Conservation (phyloP, 2,329 filamentous ascomycete species). For the Pleurostoma richardsiae region DNA sequence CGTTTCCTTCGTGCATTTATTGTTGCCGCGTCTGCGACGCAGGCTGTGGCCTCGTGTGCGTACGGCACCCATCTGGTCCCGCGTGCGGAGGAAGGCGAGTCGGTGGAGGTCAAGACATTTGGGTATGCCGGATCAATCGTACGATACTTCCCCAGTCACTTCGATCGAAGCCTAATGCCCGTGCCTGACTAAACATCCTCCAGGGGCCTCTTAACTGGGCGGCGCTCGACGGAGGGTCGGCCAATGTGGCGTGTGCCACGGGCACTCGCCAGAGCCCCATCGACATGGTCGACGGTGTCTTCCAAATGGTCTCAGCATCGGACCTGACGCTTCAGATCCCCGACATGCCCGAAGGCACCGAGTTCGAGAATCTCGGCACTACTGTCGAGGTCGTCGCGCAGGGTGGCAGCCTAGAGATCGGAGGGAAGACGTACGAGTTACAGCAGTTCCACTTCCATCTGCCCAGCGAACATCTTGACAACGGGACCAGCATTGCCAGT, state of each 20-base stretch:
- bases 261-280: conserved; percentile 55
- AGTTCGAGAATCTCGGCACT: conserved; percentile 53
- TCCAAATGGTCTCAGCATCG: conserved; percentile 22
- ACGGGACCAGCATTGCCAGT: conserved; percentile 38
- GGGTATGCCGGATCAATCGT: conserved; percentile 27
- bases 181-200: not conserved
- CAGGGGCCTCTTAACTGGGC: conserved; percentile 28
- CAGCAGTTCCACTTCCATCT: conserved; percentile 47
- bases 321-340: conserved; percentile 33
- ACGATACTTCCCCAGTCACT: conserved; percentile 1
- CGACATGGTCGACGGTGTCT: conserved; percentile 36
- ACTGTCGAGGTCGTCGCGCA: conserved; percentile 49
- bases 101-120: conserved; percentile 23
- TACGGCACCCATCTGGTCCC: conserved; percentile 18
- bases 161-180: too few relatives aligned
- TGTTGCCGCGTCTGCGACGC: conserved; percentile 10
- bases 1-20: not conserved
- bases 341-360: conserved; percentile 32
- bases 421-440: conserved; percentile 28
- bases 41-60: conserved; percentile 17
- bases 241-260: conserved; percentile 43
- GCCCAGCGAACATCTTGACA: conserved; percentile 41
- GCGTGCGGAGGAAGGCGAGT: conserved; percentile 18
- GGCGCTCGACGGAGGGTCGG: conserved; percentile 19
- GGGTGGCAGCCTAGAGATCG: conserved; percentile 26